Conservation (phyloP, 23 red algal species). For the Chondrus crispus region DNA sequence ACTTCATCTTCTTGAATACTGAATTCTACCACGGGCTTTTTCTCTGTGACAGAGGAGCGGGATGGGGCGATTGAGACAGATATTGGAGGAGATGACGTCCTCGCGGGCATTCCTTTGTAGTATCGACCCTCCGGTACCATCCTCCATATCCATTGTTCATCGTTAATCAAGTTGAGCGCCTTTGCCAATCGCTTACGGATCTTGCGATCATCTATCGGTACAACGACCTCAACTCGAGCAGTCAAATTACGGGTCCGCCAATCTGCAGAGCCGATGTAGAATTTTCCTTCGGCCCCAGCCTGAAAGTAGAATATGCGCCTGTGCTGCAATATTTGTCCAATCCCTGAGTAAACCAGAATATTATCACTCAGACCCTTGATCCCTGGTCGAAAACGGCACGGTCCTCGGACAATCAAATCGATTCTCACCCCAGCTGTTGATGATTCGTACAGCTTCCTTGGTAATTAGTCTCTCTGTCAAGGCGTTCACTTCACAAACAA, state of each 20-base stretch:
- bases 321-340: slow-evolving; percentile 78
- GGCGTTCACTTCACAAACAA: slow-evolving; percentile 71
- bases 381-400: slow-evolving; percentile 71
- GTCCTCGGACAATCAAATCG: slow-evolving; percentile 70
- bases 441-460: slow-evolving; percentile 59
- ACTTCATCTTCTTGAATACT: background rate
- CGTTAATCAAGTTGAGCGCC: slow-evolving; percentile 29
- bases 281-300: slow-evolving; percentile 35
- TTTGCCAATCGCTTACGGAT: slow-evolving; percentile 51
- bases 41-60: background rate
- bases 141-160: slow-evolving; percentile 50
- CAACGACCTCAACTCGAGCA: slow-evolving; percentile 52
- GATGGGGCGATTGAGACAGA: slow-evolving; percentile 2
- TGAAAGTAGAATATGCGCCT: slow-evolving; percentile 74
- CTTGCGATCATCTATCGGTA: slow-evolving; percentile 56
- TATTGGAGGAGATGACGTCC: background rate
- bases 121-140: slow-evolving; percentile 71
- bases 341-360: slow-evolving; percentile 59
- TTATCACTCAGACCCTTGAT: slow-evolving; percentile 65
- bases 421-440: slow-evolving; percentile 67
- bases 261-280: slow-evolving; percentile 82
- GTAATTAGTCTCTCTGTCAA: slow-evolving; percentile 64
- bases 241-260: slow-evolving; percentile 75
- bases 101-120: slow-evolving; percentile 1
- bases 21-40: too few relatives aligned